A percentile compares a stretch with the other conserved stretches of the same genome.
These are phyloP conservation scores for Picochlorum sp. DNA, from an alignment of 139 green algal species.

Conservation along the genomic window DNA sequence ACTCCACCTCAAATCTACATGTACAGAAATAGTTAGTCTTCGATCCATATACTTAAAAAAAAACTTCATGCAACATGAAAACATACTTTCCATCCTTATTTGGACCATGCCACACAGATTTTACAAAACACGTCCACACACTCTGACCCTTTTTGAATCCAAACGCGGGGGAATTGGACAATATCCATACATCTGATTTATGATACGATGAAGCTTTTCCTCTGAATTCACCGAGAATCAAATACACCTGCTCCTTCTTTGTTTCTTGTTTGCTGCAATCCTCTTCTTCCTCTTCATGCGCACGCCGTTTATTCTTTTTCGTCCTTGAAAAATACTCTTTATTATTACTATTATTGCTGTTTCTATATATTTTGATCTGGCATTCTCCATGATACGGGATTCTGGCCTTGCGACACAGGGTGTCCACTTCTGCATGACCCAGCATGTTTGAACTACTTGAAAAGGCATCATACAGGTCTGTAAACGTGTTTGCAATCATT, in stretches of 20 bases:
- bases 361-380: conserved; percentile 24
- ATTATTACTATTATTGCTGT: not conserved
- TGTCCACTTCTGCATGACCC: not conserved
- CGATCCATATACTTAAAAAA: not conserved
- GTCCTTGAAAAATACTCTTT: conserved; percentile 7
- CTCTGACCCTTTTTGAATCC: not conserved
- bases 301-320: not conserved
- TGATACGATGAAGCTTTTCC: conserved; percentile 25
- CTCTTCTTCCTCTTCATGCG: conserved; percentile 8
- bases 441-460: not conserved
- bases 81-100: conserved; percentile 62
- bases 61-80: not conserved
- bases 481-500: conserved; percentile 16
- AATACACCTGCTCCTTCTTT: conserved; percentile 15
- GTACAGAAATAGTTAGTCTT: not conserved
- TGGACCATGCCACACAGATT: conserved; percentile 63
- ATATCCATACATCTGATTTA: conserved; percentile 59
- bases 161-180: conserved; percentile 35
- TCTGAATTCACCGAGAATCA: conserved; percentile 21
- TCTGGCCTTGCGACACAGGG: not conserved
- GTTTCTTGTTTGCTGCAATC: not conserved
- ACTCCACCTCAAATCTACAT: conserved; percentile 50
- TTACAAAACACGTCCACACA: conserved; percentile 24
- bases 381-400: conserved; percentile 32
- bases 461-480: conserved; percentile 14